These are phyloP conservation scores for Amylocarpus encephaloides DNA, from an alignment of 2,329 filamentous ascomycete genomes.

Conservation along the genomic window DNA sequence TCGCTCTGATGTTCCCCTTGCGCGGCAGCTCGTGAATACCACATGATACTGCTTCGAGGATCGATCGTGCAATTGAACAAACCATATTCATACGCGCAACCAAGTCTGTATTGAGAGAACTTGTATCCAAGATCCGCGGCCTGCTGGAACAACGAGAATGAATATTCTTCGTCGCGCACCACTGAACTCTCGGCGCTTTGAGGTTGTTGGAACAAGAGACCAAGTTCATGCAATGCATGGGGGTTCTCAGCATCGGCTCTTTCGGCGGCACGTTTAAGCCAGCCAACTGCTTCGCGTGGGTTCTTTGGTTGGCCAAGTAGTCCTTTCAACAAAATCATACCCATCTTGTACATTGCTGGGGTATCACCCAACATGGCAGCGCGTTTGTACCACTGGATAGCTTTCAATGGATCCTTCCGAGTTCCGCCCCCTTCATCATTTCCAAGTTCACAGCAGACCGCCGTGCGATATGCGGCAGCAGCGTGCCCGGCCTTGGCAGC, in stretches of 20 bases:
- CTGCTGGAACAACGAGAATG: slow-evolving; percentile 73
- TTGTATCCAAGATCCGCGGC: slow-evolving; percentile 90
- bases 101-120: slow-evolving; percentile 85
- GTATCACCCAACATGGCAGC: slow-evolving; percentile 85
- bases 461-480: slow-evolving; percentile 84
- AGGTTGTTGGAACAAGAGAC: slow-evolving; percentile 52
- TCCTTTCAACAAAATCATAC: slow-evolving; percentile 91
- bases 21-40: slow-evolving; percentile 86
- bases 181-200: slow-evolving; percentile 57
- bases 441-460: slow-evolving; percentile 95
- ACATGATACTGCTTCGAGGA: slow-evolving; percentile 77
- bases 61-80: slow-evolving; percentile 77
- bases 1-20: slow-evolving; percentile 95
- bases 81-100: slow-evolving; percentile 85
- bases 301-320: slow-evolving; percentile 82
- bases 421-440: slow-evolving; percentile 92
- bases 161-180: slow-evolving; percentile 74
- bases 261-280: slow-evolving; percentile 91
- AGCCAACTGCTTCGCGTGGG: slow-evolving; percentile 77
- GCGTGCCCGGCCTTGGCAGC: slow-evolving; percentile 85
- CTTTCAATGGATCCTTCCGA: slow-evolving; percentile 82
- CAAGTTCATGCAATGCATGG: slow-evolving; percentile 88
- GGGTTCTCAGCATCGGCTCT: slow-evolving; percentile 84
- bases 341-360: slow-evolving; percentile 96
- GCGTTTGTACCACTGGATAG: slow-evolving; percentile 96